Conservation (phyloP, 371 early-diverging fungal species). For the Mortierella sp. region DNA sequence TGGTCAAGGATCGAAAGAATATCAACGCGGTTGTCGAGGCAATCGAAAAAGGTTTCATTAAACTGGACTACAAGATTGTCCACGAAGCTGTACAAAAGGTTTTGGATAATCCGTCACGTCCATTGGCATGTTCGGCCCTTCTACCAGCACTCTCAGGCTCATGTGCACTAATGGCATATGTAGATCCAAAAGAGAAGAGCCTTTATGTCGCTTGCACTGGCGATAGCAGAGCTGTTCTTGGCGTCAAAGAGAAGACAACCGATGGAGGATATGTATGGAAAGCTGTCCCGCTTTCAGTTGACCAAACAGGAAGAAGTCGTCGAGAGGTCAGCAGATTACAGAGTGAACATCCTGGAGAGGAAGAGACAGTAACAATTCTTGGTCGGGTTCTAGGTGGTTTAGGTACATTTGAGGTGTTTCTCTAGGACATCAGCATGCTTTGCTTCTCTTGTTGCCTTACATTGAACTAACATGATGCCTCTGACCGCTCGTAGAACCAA, state of each 20-base stretch:
- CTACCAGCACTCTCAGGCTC: slow-evolving; percentile 74
- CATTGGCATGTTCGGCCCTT: slow-evolving; percentile 40
- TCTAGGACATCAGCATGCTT: too few species aligned
- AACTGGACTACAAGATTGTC: slow-evolving; percentile 66
- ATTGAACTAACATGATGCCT: too few species aligned
- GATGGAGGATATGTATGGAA: slow-evolving; percentile 56
- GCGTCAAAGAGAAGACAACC: slow-evolving; percentile 25
- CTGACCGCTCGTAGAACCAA: slow-evolving; percentile 50
- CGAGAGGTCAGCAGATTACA: slow-evolving; percentile 70
- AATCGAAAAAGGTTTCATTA: slow-evolving; percentile 61
- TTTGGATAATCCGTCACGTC: slow-evolving; percentile 41
- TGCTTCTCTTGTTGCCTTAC: too few species aligned
- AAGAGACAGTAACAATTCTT: slow-evolving; percentile 62
- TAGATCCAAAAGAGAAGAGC: slow-evolving; percentile 65
- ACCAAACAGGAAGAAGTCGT: slow-evolving; percentile 74
- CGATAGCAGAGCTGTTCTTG: slow-evolving; percentile 74
- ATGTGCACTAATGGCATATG: slow-evolving; percentile 79
- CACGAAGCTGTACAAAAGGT: slow-evolving; percentile 59
- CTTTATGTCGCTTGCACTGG: slow-evolving; percentile 84
- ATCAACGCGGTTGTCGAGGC: slow-evolving; percentile 30
- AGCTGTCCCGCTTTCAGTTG: slow-evolving; percentile 69
- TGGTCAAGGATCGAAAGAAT: slow-evolving; percentile 11
- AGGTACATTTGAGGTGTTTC: slow-evolving; percentile 57
- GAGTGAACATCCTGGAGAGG: slow-evolving; percentile 83
- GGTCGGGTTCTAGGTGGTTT: slow-evolving; percentile 82